Conservation (phyloP, 1,284 basidiomycete species). For the Boletus nobilissimus region DNA sequence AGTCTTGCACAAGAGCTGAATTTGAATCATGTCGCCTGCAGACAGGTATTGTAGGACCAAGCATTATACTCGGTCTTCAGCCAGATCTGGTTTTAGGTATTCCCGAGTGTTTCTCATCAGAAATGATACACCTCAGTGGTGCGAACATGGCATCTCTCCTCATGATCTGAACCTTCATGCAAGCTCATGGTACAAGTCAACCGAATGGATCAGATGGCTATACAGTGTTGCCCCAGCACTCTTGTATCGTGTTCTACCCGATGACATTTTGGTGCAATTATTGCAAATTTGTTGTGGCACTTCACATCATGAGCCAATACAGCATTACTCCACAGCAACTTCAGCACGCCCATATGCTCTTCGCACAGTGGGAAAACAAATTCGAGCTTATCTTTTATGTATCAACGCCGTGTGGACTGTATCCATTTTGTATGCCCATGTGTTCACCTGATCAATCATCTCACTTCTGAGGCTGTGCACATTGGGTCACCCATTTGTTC, state of each 20-base stretch:
- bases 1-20: background rate
- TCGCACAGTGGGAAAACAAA: background rate
- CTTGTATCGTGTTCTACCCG: background rate
- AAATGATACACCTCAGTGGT: background rate
- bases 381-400: background rate
- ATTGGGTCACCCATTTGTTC: conserved; percentile 22
- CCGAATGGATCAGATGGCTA: conserved; percentile 6
- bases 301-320: background rate
- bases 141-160: conserved; percentile 4
- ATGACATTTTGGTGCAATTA: background rate
- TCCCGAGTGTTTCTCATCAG: background rate
- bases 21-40: background rate
- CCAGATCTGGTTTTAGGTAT: background rate
- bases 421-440: conserved; percentile 7
- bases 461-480: background rate
- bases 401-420: background rate
- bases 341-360: background rate
- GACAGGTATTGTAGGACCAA: conserved; percentile 3
- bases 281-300: background rate
- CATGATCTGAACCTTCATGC: background rate
- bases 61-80: conserved; percentile 3
- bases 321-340: background rate
- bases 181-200: conserved; percentile 12
- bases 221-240: background rate
- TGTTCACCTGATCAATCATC: conserved; percentile 13